Evolutionary conservation across 331 rosid genomes (phyloP), one percentile per base, ranked within the genome.

Genomic region (Rhamnella rubrinervis): DNA sequence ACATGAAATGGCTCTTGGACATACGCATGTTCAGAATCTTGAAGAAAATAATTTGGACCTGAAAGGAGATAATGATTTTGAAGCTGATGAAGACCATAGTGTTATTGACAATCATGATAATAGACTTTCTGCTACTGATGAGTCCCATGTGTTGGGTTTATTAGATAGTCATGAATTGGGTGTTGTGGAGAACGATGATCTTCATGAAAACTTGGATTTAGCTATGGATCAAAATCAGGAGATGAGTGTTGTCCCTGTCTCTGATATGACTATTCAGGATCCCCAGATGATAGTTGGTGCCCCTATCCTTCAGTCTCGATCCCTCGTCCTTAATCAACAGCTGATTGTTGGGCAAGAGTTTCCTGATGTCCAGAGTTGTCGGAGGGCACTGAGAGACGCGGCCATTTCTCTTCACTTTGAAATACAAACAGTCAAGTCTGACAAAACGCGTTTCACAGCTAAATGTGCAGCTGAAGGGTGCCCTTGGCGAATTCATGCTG

Each of bases 401-500:
- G 83, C 91, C 35, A 86, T 83, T 81, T 85, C 85, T 26, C 81
- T 78, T 70, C 88, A 31, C 63, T 86, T 86, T 63, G 91, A 86
- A 71, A 78, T 86, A 49, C 86, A 76, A 74, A 83, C 83, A 52
- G 55, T 83, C 55, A 86, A 86, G 73, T 86, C 88, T 37, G 91
- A 86, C 73, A 83, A 83, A 73, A 70, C 72, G 60, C 91, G 86
- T 56, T 83, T 81, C 77, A 86, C 86, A 57, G 91, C 83, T 17
- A 75, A 79, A 66, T 86, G 88, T 66, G 86, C 91, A 46, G 77
- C 74, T 55, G 85, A 83, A 63, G 91, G 88, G 53, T 86, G 91
- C 73, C 73, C 86, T 35, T 83, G 91, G 91, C 70, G 88, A 65
- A 86, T 86, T 74, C 91, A 83, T 78, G 86, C 83, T 57, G 91